phyloP scores from a whole-genome alignment of 177 flowering plant genomes.

The Telopea speciosissima region DNA sequence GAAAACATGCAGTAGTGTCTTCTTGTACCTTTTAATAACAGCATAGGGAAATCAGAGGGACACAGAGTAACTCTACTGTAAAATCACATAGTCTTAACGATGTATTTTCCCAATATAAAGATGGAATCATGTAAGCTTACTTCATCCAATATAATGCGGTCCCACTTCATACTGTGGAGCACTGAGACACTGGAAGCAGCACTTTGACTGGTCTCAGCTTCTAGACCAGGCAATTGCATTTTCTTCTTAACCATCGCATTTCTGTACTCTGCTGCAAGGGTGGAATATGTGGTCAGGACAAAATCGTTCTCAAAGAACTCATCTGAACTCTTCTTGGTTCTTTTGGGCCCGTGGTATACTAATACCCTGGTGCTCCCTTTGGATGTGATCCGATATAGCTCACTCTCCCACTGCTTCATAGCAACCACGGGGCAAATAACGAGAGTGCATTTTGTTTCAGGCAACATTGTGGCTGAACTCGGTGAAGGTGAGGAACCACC shows the following conservation, averaged over 20 bases:
- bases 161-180: conserved; percentile 76
- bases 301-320: conserved; percentile 67
- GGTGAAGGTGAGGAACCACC: too few species aligned
- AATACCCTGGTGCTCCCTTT: conserved; percentile 68
- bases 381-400: conserved; percentile 57
- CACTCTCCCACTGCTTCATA: conserved; percentile 73
- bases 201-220: too few species aligned
- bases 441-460: conserved; percentile 37
- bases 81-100: too few species aligned
- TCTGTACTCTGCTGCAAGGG: conserved; percentile 68
- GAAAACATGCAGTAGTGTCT: too few species aligned
- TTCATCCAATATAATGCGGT: conserved; percentile 90
- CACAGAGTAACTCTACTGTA: too few species aligned
- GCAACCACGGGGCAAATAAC: conserved; percentile 83
- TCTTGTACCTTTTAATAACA: too few species aligned
- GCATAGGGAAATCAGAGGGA: too few species aligned
- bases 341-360: conserved; percentile 71
- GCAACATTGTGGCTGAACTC: background rate
- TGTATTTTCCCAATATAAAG: background rate
- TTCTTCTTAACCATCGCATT: conserved; percentile 59
- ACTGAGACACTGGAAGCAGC: conserved; percentile 19
- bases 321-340: conserved; percentile 36
- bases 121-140: conserved; percentile 26
- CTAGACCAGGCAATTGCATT: too few species aligned
- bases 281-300: conserved; percentile 81